Evolutionary conservation across 768 basidiomycete species (phyloP), one percentile per base, ranked within the genome.

Genomic region (Boletus edulis): DNA sequence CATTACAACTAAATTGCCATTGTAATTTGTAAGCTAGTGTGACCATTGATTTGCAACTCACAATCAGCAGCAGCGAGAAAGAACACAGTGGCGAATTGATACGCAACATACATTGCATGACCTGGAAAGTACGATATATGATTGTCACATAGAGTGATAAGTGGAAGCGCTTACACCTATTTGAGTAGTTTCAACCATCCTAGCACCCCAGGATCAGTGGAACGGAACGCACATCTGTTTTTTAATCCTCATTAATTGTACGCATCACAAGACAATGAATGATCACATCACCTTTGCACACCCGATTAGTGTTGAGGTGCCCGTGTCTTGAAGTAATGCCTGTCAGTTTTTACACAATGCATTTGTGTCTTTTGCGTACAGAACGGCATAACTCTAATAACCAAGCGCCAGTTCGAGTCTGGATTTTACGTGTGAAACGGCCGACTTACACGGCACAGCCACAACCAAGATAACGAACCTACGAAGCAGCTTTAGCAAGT

Each of bases 381-480:
- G 44, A 45, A 31, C 11, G 15, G 29, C 17, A 29, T 31, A n/a
- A 24, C 12, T 3, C 44, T 45, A 12, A 45, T 20, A n/a, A 31
- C 44, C 44, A 18, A 27, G 29, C 10, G 17, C 17, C 8, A 31
- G n/a, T n/a, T 32, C 32, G 8, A 32, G 10, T 9, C 32, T 32
- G 32, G 32, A 8, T 24, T 10, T 5, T 6, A 24, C 22, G 17
- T 17, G 12, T 22, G 18, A 35, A 22, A 17, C 4, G 5, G 4
- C 22, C 11, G 22, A 52, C 58, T 51, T 31, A 56, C 60, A 61
- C 40, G 3, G 51, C 60, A 13, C 32, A 49, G 40, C 32, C 56
- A 17, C 42, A 52, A 14, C 60, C 58, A 32, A 60, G 39, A 44
- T 61, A 61, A 17, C 58, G 60, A 20, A 61, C 37, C 60, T 61